Conservation (phyloP, 2,329 filamentous ascomycete genomes). For the Metarhizium robertsii region DNA sequence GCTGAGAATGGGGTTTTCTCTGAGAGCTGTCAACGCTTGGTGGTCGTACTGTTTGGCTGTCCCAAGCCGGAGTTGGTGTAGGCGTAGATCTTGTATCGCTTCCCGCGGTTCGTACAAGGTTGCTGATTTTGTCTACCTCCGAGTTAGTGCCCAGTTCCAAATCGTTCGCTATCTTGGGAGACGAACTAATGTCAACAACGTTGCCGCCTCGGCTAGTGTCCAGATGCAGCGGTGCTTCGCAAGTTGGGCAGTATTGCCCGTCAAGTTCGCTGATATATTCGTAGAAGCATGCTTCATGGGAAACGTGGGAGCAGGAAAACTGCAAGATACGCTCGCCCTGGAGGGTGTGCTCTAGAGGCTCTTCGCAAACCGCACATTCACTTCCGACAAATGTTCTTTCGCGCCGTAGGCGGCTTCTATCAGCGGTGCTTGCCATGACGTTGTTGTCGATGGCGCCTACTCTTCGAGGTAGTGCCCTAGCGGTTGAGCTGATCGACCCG, state of each 20-base stretch:
- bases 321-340: conserved; percentile 90
- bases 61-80: conserved; percentile 59
- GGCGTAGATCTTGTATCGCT: conserved; percentile 49
- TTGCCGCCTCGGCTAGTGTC: conserved; percentile 91
- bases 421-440: conserved; percentile 41
- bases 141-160: conserved; percentile 16
- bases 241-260: conserved; percentile 87
- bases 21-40: conserved; percentile 37
- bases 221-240: conserved; percentile 81
- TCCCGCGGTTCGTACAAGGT: conserved; percentile 72
- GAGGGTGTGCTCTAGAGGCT: conserved; percentile 89
- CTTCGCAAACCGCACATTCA: conserved; percentile 93
- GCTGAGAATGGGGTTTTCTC: conserved; percentile 24
- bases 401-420: conserved; percentile 69
- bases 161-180: conserved; percentile 12
- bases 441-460: conserved; percentile 30
- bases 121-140: conserved; percentile 79
- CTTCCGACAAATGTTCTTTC: conserved; percentile 93
- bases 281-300: conserved; percentile 97
- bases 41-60: conserved; percentile 47
- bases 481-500: conserved; percentile 22
- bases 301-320: conserved; percentile 93
- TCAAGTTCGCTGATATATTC: conserved; percentile 96
- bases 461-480: conserved; percentile 23
- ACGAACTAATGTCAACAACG: conserved; percentile 76